phyloP scores from a whole-genome alignment of 805 yeast species.

The Zygotorulaspora danielsina region DNA sequence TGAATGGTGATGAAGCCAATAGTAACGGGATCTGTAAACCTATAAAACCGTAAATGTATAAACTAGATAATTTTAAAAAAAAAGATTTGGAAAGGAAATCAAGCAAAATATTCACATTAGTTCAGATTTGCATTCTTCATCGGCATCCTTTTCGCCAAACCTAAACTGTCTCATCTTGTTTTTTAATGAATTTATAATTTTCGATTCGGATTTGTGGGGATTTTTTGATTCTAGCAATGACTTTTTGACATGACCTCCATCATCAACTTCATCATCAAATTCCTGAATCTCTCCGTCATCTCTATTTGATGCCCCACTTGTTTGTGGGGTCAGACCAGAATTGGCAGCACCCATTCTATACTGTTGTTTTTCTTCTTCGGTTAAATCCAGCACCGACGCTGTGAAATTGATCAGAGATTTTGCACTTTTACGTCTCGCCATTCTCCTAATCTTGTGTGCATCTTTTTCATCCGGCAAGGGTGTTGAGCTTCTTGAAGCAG shows the following conservation, averaged over 20 bases:
- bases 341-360: slow-evolving; percentile 27
- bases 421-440: slow-evolving; percentile 68
- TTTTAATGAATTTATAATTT: slow-evolving; percentile 19
- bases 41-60: background rate
- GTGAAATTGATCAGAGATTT: slow-evolving; percentile 67
- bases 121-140: slow-evolving; percentile 9
- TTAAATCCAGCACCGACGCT: slow-evolving; percentile 60
- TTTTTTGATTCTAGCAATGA: slow-evolving; percentile 10
- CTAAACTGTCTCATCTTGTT: slow-evolving; percentile 18
- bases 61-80: background rate
- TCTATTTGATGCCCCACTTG: slow-evolving; percentile 22
- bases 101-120: slow-evolving; percentile 3
- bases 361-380: slow-evolving; percentile 50
- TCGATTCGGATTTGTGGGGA: slow-evolving; percentile 15
- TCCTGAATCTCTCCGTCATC: too few species aligned
- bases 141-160: slow-evolving; percentile 8
- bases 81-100: background rate
- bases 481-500: slow-evolving; percentile 13
- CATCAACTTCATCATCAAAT: slow-evolving; percentile 9
- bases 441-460: slow-evolving; percentile 41
- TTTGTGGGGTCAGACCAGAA: slow-evolving; percentile 25
- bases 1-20: slow-evolving; percentile 25
- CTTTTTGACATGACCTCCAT: too few species aligned
- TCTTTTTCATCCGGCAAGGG: slow-evolving; percentile 15
- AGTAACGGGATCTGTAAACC: slow-evolving; percentile 4